Evolutionary conservation across 2,329 filamentous ascomycete genomes (phyloP).

Genomic region (Verticillium alfalfae): DNA sequence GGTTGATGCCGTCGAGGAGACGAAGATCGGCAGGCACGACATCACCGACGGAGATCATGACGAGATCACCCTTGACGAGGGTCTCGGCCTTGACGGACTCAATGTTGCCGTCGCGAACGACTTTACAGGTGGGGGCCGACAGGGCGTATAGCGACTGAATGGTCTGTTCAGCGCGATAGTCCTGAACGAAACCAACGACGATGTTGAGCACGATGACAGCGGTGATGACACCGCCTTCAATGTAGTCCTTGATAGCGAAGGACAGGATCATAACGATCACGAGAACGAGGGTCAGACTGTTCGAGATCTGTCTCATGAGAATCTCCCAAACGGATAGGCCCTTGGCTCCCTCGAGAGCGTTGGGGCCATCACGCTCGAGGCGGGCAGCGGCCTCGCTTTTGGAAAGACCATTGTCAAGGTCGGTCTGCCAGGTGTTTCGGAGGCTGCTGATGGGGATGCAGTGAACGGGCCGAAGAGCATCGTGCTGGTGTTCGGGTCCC

Average conservation of each 20-base stretch:
- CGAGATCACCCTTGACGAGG: constrained; percentile 63
- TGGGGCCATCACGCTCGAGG: constrained; percentile 61
- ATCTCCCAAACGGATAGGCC: constrained; percentile 70
- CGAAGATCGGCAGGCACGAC: constrained; percentile 66
- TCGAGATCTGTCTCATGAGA: constrained; percentile 70
- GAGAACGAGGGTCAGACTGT: constrained; percentile 70
- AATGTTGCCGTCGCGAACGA: constrained; percentile 46
- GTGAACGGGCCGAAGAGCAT: constrained; percentile 16
- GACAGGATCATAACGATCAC: constrained; percentile 68
- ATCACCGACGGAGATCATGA: constrained; percentile 58
- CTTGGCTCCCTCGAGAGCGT: constrained; percentile 66
- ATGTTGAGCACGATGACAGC: constrained; percentile 65
- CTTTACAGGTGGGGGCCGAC: constrained; percentile 54
- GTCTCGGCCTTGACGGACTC: constrained; percentile 48
- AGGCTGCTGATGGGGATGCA: constrained; percentile 16
- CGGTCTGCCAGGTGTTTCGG: constrained; percentile 31
- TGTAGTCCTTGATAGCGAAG: constrained; percentile 59
- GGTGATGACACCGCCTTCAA: constrained; percentile 58
- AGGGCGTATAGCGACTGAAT: constrained; percentile 56
- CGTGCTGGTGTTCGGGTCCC: constrained; percentile 2
- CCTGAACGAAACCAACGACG: constrained; percentile 56
- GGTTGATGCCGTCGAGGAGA: constrained; percentile 61
- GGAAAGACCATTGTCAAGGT: constrained; percentile 55
- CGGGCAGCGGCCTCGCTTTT: constrained; percentile 58
- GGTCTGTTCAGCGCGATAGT: constrained; percentile 56